These are phyloP conservation scores for Prosopis cineraria DNA, from an alignment of 306 rosid genomes.

Conservation along the genomic window DNA sequence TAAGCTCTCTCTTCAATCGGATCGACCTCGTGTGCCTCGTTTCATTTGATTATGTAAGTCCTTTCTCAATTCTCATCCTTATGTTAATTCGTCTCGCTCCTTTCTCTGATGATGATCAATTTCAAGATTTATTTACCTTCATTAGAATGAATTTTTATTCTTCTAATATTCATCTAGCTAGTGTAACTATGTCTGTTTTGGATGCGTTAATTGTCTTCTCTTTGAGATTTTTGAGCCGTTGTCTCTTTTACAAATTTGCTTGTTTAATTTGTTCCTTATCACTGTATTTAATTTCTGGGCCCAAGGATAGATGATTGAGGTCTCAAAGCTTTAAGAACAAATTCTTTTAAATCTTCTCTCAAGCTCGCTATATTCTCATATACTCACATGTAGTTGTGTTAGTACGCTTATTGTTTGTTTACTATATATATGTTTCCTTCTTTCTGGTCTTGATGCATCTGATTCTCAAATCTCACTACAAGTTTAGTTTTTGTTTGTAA, in stretches of 20 bases:
- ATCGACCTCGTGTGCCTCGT: conserved; percentile 2
- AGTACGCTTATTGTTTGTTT: too few relatives aligned
- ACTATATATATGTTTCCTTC: not conserved
- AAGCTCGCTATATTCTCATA: not conserved
- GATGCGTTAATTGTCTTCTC: not conserved
- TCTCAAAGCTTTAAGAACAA: not conserved
- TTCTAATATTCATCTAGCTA: too few relatives aligned
- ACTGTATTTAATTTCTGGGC: not conserved
- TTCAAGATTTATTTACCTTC: too few relatives aligned
- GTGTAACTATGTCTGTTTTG: too few relatives aligned
- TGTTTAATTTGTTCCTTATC: not conserved
- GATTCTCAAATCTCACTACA: not conserved
- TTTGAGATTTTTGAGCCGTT: not conserved
- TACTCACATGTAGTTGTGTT: too few relatives aligned
- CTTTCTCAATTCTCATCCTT: not conserved
- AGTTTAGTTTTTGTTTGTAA: not conserved
- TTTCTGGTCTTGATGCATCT: not conserved
- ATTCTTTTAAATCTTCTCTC: not conserved
- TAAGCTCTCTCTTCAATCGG: conserved; percentile 12
- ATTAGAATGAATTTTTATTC: not conserved
- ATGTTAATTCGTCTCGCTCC: too few relatives aligned
- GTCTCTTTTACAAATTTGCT: not conserved
- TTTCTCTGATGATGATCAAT: too few relatives aligned
- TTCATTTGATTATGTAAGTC: not conserved
- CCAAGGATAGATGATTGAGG: not conserved